Conservation (phyloP, 306 rosid species). For the Prunus salicina region DNA sequence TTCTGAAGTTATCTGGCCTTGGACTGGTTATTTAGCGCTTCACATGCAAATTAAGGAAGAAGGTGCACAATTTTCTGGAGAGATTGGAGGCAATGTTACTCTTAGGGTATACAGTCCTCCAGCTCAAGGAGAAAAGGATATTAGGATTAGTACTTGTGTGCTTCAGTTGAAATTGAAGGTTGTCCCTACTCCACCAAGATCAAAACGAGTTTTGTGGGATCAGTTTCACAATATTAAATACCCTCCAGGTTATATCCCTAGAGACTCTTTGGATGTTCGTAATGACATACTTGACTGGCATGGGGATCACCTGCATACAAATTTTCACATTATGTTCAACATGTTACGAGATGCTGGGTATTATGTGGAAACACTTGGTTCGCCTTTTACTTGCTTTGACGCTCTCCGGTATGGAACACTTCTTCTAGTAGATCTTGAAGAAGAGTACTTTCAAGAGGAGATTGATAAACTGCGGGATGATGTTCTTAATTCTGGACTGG, state of each 20-base stretch:
- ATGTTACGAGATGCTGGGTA: slow-evolving; percentile 91
- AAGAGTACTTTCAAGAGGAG: slow-evolving; percentile 91
- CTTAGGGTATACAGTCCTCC: slow-evolving; percentile 82
- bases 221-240: slow-evolving; percentile 95
- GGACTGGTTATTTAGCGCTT: slow-evolving; percentile 95
- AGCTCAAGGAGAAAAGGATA: slow-evolving; percentile 58
- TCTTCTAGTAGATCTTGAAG: slow-evolving; percentile 93
- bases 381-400: slow-evolving; percentile 93
- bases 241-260: slow-evolving; percentile 97
- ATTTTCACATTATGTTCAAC: slow-evolving; percentile 94
- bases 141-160: slow-evolving; percentile 63
- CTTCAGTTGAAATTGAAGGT: slow-evolving; percentile 87
- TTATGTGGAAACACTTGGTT: slow-evolving; percentile 86
- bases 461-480: slow-evolving; percentile 88
- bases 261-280: slow-evolving; percentile 97
- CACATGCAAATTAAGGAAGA: slow-evolving; percentile 97
- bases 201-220: slow-evolving; percentile 91
- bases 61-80: slow-evolving; percentile 86
- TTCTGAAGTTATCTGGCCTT: slow-evolving; percentile 90
- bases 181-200: slow-evolving; percentile 80
- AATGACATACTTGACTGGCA: slow-evolving; percentile 99
- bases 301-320: slow-evolving; percentile 96
- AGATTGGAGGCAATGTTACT: slow-evolving; percentile 86
- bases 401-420: slow-evolving; percentile 92
- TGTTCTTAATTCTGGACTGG: slow-evolving; percentile 81